phyloP scores from a whole-genome alignment of 768 basidiomycete species.

The Tricholoma flavovirens region DNA sequence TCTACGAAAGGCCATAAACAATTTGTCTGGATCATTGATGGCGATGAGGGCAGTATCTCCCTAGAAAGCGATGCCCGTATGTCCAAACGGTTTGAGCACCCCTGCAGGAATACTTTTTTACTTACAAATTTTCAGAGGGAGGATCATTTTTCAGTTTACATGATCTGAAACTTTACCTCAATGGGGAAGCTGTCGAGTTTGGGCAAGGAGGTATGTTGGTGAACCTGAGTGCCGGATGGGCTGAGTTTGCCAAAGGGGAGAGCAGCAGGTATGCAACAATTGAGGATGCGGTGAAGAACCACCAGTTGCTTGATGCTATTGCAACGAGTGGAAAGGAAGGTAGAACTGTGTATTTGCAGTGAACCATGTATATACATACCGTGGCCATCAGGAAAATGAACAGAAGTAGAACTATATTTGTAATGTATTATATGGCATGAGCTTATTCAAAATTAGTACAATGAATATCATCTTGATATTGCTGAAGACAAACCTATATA shows the following conservation, averaged over 20 bases:
- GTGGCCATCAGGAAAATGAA: too few species aligned
- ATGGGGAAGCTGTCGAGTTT: conserved; percentile 23
- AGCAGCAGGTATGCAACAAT: conserved; percentile 20
- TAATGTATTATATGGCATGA: too few species aligned
- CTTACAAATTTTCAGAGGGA: neutral
- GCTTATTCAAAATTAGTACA: too few species aligned
- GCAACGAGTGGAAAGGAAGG: conserved; percentile 17
- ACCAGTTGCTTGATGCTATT: conserved; percentile 20
- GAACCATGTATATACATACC: too few species aligned
- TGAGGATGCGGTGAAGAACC: conserved; percentile 22
- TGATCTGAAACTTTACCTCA: conserved; percentile 24
- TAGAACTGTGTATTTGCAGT: conserved; percentile 15
- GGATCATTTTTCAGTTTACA: conserved; percentile 14
- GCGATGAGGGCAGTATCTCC: conserved; percentile 25
- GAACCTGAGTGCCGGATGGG: conserved; percentile 14
- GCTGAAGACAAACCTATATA: too few species aligned
- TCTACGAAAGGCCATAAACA: conserved; percentile 17
- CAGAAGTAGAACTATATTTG: too few species aligned
- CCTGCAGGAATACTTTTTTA: too few species aligned
- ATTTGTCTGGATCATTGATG: conserved; percentile 30
- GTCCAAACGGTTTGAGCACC: neutral
- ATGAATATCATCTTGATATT: too few species aligned
- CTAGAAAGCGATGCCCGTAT: conserved; percentile 14
- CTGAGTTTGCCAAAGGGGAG: conserved; percentile 18
- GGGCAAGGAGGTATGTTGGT: conserved; percentile 1